phyloP scores from a whole-genome alignment of 1,284 basidiomycete species.

The Ustilago tritici region DNA sequence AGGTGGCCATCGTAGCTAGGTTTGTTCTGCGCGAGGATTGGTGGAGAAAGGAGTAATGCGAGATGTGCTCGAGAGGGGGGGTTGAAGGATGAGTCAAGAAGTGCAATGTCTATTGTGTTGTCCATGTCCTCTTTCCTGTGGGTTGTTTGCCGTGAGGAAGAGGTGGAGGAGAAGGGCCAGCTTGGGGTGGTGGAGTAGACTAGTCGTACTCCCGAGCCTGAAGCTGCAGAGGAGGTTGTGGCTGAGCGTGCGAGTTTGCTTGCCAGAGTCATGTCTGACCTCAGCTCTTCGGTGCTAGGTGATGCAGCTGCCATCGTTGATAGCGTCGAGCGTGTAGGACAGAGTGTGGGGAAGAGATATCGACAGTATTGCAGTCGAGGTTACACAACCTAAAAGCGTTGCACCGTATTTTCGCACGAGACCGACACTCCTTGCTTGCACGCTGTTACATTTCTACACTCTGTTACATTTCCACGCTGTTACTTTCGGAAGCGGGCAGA shows the following conservation, averaged over 20 bases:
- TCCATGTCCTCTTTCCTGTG: not conserved
- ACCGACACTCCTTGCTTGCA: conserved; percentile 4
- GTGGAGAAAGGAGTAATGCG: conserved; percentile 76
- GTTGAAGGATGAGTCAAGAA: conserved; percentile 94
- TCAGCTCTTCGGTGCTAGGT: conserved; percentile 4
- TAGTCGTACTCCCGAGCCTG: conserved; percentile 31
- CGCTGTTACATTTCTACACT: not conserved
- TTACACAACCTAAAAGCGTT: not conserved
- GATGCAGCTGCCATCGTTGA: conserved; percentile 14
- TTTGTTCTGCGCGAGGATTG: conserved; percentile 60
- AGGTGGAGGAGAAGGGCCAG: conserved; percentile 31
- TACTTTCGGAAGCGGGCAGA: too few species aligned
- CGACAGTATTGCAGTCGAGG: conserved; percentile 11
- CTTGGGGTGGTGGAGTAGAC: conserved; percentile 44
- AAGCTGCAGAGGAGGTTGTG: conserved; percentile 10
- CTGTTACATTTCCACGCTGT: not conserved
- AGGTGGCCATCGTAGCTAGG: conserved; percentile 79
- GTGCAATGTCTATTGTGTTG: conserved; percentile 68
- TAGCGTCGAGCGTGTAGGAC: not conserved
- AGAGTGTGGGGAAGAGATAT: not conserved
- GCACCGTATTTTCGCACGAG: conserved; percentile 24
- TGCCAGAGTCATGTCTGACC: conserved; percentile 19
- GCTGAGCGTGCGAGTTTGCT: conserved; percentile 25
- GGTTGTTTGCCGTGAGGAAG: conserved; percentile 3
- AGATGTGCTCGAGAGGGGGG: conserved; percentile 90